Evolutionary conservation across 768 basidiomycete genomes (phyloP), one percentile per base, ranked within the genome.

Genomic region (Kondoa subrosea): DNA sequence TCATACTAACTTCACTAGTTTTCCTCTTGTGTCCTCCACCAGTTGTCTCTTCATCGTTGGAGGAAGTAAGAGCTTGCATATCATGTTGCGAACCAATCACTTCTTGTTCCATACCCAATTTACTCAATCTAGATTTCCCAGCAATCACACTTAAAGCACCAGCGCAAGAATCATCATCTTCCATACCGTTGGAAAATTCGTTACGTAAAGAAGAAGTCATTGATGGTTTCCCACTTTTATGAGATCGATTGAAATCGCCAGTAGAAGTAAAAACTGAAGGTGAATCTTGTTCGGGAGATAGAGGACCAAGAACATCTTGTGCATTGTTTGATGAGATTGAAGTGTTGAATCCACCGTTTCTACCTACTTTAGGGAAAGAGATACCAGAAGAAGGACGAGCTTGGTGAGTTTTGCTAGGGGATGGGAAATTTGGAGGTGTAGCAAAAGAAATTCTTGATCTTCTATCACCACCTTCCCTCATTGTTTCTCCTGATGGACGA

Each of bases 261-360:
- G n/a, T n/a, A n/a, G n/a, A n/a, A n/a, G n/a, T n/a, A 3, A 63
- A 32, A 3, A 63, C n/a, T 16, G 27, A 17, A 33, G 61, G 61
- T 33, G 61, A 26, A 17, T 63, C 61, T 33, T 63, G 61, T 33
- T 63, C 61, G 17, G 61, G 61, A 3, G 61, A 63, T 33, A 63
- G 34, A 32, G 61, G 61, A 21, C n/a, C 4, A 17, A 63, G 61
- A n/a, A 32, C 30, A 32, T 63, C 61, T 27, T 25, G 4, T n/a
- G n/a, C n/a, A n/a, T n/a, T n/a, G n/a, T n/a, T n/a, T n/a, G n/a
- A n/a, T n/a, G n/a, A n/a, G n/a, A n/a, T n/a, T n/a, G n/a, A n/a
- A 56, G 56, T 15, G 16, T 25, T 56, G 25, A 15, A 25, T 14
- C n/a, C n/a, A 30, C 61, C 61, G 29, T 63, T 63, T 32, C 33